Evolutionary conservation across 768 basidiomycete genomes (phyloP), one percentile per base, ranked within the genome.

Genomic region (Pleurotus salmoneostramineus): DNA sequence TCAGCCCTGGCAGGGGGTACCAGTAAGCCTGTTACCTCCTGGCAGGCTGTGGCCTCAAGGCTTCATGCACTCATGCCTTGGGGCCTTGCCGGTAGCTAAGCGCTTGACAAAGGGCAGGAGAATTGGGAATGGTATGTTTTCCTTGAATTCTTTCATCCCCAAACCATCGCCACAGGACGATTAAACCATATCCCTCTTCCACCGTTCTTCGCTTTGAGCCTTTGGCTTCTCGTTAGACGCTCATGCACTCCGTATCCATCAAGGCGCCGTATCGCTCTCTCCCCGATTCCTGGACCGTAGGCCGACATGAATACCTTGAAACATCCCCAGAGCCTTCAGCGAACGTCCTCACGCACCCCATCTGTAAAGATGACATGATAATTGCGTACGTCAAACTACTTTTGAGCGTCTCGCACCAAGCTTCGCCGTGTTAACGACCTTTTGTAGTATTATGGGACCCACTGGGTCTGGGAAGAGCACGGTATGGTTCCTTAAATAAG

Each of bases 381-480:
- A 57, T 60, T 54, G 60, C 60, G 60, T 60, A 12, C 27, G 60
- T 60, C 3, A 11, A 33, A 21, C 3, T 27, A 10, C 32, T 42
- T 42, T 27, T 27, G 21, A 27, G 21, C 21, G 21, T 27, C 21
- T 27, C 6, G 12, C 42, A 4, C 6, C 6, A 3, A n/a, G 35
- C 40, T 33, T 42, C 15, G 15, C 14, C 17, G 17, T 57, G 31
- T 15, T 33, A 2, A 21, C 32, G 34, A 47, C 43, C 50, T 5
- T 44, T n/a, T 35, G 21, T 42, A 68, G 67, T 10, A 57, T 68
- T 10, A 68, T 68, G 66, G 67, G 67, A 15, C 62, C 65, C 14
- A 67, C 63, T 7, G 67, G 66, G 7, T 58, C 60, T 2, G 67
- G 67, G 33, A 68, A 67, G 54, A 68, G 67, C 44, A 57, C 65